phyloP scores from a whole-genome alignment of 2,329 filamentous ascomycete species.

The Ceratocystis smalleyi region DNA sequence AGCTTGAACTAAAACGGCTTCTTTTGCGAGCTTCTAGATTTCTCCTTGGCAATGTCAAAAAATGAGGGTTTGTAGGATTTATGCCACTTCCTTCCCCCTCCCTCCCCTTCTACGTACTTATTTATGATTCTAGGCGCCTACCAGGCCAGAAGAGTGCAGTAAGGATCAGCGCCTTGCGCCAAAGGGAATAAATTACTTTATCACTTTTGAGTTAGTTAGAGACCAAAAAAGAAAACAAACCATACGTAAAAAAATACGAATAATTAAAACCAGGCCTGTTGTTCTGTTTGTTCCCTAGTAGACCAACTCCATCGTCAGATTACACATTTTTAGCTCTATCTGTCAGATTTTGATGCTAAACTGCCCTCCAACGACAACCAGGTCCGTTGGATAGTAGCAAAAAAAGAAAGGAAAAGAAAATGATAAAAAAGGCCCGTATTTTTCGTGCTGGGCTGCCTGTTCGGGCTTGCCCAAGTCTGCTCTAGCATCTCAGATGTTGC shows the following conservation, averaged over 20 bases:
- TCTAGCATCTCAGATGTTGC: not conserved
- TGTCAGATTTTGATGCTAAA: no score
- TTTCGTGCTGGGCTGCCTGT: no score
- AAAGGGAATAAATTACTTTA: not conserved
- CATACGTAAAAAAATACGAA: no score
- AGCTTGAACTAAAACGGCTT: no score
- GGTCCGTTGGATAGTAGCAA: no score
- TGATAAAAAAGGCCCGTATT: no score
- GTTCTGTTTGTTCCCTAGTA: not conserved
- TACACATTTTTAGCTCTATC: not conserved
- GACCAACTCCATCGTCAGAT: not conserved
- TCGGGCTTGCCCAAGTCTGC: no score
- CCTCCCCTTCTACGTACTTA: not conserved
- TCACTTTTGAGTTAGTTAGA: not conserved
- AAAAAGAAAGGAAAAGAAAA: no score
- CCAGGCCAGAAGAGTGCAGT: not conserved
- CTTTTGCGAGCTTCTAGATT: not conserved
- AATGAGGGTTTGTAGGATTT: not conserved
- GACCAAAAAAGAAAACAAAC: not conserved
- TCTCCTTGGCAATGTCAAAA: not conserved
- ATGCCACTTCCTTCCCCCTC: not conserved
- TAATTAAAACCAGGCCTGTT: not conserved
- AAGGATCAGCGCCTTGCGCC: not conserved
- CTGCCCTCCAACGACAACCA: no score
- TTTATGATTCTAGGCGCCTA: not conserved